Evolutionary conservation across 352 stramenopile species (phyloP), one percentile per base, ranked within the genome.

Genomic region (Thraustochytrium striatum): DNA sequence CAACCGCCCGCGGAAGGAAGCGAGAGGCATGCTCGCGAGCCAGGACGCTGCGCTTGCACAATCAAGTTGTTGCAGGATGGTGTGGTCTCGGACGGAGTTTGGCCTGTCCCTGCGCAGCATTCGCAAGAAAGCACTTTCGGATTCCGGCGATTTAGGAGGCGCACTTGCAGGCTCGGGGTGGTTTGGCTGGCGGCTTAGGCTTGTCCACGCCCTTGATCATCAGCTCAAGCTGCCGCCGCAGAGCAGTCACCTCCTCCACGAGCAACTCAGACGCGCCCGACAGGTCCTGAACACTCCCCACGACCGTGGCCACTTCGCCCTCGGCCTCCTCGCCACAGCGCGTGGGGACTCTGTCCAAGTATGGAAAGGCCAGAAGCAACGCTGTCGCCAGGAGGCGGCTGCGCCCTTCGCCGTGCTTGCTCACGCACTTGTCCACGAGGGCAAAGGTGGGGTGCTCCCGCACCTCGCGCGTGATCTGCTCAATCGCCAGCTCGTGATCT

Each of bases 361-460:
- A 21, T 72, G 61, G 61, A 30, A 72, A 58, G 11, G 61, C 61
- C 3, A 72, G 38, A 21, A 72, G 44, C 3, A 72, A n/a, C 5
- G 36, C 36, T 2, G 38, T 58, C 3, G 61, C 28, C 19, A 72
- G 61, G 30, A 61, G 28, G 33, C 38, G 61, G 61, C 61, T 72
- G 19, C 61, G 61, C 3, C 2, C 9, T 16, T 38, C 3, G 11
- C 61, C 13, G 8, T 61, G 43, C 5, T 28, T 30, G 43, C 2
- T 5, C 44, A 72, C 30, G 9, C 3, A 7, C 33, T 72, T n/a
- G n/a, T 72, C 44, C 3, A 72, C 61, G 8, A 72, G 19, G 8
- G 9, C 44, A 35, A 52, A 72, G 36, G 36, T 3, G 16, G 38
- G 38, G 5, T 61, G 44, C 5, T 72, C 44, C 38, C 3, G 3